phyloP scores from a whole-genome alignment of 2,329 filamentous ascomycete genomes.

The Cordyceps cicadae region DNA sequence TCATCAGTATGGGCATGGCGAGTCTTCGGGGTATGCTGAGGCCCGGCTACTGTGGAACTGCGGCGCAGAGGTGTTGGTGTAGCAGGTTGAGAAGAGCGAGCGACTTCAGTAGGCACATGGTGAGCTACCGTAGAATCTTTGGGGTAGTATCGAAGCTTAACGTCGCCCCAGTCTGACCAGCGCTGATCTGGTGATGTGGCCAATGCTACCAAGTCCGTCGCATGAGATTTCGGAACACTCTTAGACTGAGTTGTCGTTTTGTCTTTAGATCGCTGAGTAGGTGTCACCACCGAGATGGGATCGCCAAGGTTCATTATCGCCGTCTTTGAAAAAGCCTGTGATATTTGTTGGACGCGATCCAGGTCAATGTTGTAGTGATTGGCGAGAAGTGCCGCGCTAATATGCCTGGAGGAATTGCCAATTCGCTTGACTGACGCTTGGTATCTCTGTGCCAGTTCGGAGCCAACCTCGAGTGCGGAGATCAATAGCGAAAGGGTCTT shows the following conservation, averaged over 20 bases:
- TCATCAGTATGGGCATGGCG: conserved; percentile 29
- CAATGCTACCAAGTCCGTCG: conserved; percentile 76
- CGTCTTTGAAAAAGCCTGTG: conserved; percentile 73
- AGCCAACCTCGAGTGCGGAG: conserved; percentile 68
- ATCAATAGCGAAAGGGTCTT: conserved; percentile 73
- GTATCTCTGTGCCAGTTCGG: conserved; percentile 86
- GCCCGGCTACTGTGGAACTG: conserved; percentile 46
- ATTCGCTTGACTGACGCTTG: conserved; percentile 78
- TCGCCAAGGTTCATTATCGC: conserved; percentile 45
- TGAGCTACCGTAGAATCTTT: conserved; percentile 20
- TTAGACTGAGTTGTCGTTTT: conserved; percentile 38
- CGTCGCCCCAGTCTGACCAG: conserved; percentile 74
- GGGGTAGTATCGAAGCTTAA: conserved; percentile 74
- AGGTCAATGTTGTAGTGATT: conserved; percentile 77
- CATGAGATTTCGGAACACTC: conserved; percentile 54
- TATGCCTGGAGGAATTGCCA: conserved; percentile 53
- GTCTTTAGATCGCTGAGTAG: conserved; percentile 57
- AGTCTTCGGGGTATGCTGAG: conserved; percentile 36
- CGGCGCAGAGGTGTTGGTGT: conserved; percentile 72
- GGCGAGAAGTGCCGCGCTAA: conserved; percentile 65
- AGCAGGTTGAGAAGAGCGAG: conserved; percentile 43
- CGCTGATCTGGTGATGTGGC: conserved; percentile 49
- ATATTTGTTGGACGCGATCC: conserved; percentile 77
- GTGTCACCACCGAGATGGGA: conserved; percentile 44
- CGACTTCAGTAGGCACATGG: conserved; percentile 18